These are phyloP conservation scores for Mycena pura DNA, from an alignment of 768 basidiomycete species.

Conservation along the genomic window DNA sequence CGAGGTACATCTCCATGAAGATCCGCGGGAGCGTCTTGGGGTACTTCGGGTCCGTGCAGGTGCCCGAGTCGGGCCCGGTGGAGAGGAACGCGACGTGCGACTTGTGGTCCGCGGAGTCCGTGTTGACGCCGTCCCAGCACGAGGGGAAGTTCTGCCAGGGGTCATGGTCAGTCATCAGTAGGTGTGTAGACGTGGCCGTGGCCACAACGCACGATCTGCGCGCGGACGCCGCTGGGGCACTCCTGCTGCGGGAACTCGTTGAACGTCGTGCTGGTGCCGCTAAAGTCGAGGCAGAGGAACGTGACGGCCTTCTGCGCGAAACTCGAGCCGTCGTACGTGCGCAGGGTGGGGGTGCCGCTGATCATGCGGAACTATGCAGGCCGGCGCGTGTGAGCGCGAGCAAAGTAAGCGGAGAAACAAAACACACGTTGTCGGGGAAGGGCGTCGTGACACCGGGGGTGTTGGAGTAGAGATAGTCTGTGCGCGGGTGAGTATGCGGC, in stretches of 20 bases:
- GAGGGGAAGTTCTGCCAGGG: constrained; percentile 26
- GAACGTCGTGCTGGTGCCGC: constrained; percentile 36
- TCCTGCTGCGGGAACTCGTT: constrained; percentile 45
- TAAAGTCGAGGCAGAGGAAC: constrained; percentile 49
- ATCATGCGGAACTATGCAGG: constrained; percentile 66
- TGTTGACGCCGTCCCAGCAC: constrained; percentile 64
- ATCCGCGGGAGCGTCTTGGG: constrained; percentile 54
- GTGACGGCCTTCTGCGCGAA: constrained; percentile 46
- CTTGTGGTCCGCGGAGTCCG: constrained; percentile 58
- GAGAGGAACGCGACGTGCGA: constrained; percentile 57
- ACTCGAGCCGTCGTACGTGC: constrained; percentile 39
- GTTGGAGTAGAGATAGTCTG: constrained; percentile 58
- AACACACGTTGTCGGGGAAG: constrained; percentile 62
- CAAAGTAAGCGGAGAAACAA: too few species aligned
- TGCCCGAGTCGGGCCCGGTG: constrained; percentile 54
- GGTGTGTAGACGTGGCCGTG: neutral
- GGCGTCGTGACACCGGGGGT: constrained; percentile 54
- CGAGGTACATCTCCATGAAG: constrained; percentile 62
- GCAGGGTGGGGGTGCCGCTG: constrained; percentile 42
- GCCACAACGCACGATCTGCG: constrained; percentile 51
- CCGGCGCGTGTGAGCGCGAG: too few species aligned
- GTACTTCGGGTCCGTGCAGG: constrained; percentile 53
- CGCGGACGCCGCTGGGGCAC: constrained; percentile 56
- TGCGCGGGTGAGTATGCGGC: neutral
- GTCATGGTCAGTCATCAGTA: neutral